phyloP scores from a whole-genome alignment of 2,329 filamentous ascomycete species.

The Penicillium frequentans region DNA sequence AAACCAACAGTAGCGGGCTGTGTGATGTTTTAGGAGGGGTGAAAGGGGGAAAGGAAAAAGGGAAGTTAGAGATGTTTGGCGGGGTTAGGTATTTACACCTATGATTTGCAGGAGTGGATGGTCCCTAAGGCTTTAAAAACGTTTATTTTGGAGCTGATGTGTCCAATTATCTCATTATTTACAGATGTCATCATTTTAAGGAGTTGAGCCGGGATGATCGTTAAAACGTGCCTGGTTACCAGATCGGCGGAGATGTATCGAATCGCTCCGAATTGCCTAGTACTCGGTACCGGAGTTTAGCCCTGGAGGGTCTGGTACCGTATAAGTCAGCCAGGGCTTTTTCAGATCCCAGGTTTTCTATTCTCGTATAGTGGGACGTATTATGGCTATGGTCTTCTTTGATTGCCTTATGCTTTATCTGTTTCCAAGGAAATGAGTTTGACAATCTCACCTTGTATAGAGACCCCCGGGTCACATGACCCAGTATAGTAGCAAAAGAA shows the following conservation, averaged over 20 bases:
- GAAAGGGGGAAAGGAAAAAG: neutral
- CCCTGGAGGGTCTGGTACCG: slow-evolving; percentile 5
- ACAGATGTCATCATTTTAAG: neutral
- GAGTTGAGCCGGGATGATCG: neutral
- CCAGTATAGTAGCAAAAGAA: neutral
- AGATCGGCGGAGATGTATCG: slow-evolving; percentile 14
- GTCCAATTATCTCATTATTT: neutral
- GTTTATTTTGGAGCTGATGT: neutral
- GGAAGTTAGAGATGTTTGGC: neutral
- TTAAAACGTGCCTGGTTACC: slow-evolving; percentile 10
- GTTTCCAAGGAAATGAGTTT: too few species aligned
- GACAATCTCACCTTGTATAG: too few species aligned
- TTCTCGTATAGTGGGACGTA: neutral
- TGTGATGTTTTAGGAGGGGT: neutral
- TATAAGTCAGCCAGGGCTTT: neutral
- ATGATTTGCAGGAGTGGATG: neutral
- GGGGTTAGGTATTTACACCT: neutral
- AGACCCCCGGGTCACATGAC: neutral
- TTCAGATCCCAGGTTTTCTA: neutral
- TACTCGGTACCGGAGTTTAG: slow-evolving; percentile 19
- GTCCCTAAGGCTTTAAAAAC: neutral
- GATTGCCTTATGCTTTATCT: neutral
- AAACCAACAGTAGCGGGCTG: neutral
- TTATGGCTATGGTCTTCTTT: neutral
- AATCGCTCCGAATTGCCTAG: slow-evolving; percentile 17